phyloP scores from a whole-genome alignment of 108 stramenopile genomes.

The Cyclotella choctawhatcheeana region DNA sequence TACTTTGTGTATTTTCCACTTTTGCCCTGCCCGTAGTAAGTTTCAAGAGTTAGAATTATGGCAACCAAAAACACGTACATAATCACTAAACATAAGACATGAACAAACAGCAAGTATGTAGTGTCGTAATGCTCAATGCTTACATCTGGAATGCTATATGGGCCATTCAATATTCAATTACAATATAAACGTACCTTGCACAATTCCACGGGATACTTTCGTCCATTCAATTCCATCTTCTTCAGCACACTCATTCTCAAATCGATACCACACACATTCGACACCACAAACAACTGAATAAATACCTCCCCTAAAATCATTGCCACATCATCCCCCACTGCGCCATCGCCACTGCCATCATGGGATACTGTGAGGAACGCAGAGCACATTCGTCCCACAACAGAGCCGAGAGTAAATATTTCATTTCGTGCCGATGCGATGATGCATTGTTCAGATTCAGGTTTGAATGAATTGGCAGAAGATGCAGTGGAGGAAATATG shows the following conservation, averaged over 20 bases:
- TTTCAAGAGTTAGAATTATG: neutral
- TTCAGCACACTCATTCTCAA: conserved; percentile 52
- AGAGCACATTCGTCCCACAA: conserved; percentile 14
- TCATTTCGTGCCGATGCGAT: conserved; percentile 27
- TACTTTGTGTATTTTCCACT: conserved; percentile 85
- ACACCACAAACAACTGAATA: conserved; percentile 24
- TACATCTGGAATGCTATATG: neutral
- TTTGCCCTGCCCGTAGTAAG: conserved; percentile 67
- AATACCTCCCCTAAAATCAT: conserved; percentile 30
- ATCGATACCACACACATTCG: conserved; percentile 39
- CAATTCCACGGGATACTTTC: conserved; percentile 88
- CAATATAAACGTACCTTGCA: conserved; percentile 55
- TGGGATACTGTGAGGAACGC: conserved; percentile 14
- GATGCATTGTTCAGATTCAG: neutral
- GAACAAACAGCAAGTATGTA: no score
- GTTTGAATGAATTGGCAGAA: neutral
- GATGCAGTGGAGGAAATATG: neutral
- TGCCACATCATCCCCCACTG: neutral
- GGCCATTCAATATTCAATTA: neutral
- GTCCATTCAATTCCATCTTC: conserved; percentile 78
- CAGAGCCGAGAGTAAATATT: conserved; percentile 23
- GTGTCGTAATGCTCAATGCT: neutral
- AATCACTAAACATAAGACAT: neutral
- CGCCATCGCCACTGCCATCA: conserved; percentile 1
- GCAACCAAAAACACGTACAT: neutral